A percentile compares a stretch with the other conserved stretches of the same genome.
Conservation (phyloP, 2,329 filamentous ascomycete species). For the Sphaerulina populicola region DNA sequence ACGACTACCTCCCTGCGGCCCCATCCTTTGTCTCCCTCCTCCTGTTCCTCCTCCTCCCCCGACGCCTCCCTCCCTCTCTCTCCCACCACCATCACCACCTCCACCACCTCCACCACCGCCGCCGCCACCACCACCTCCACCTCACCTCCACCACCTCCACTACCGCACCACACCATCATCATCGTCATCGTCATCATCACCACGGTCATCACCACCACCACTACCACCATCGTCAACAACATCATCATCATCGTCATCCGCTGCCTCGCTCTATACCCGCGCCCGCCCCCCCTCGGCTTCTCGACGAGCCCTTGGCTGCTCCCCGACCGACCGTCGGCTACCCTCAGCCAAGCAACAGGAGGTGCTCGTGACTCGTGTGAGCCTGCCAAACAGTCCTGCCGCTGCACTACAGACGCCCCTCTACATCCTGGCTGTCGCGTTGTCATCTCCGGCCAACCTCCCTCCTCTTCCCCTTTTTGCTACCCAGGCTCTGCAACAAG, state of each 20-base stretch:
- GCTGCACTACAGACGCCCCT: not conserved
- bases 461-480: not conserved
- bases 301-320: not conserved
- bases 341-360: not conserved
- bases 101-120: no score
- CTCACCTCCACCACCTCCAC: no score
- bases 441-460: not conserved
- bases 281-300: not conserved
- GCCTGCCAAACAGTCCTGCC: no score
- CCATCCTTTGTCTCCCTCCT: not conserved
- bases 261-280: not conserved
- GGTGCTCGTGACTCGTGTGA: not conserved
- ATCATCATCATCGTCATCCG: not conserved
- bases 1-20: no score
- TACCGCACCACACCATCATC: no score
- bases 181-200: no score
- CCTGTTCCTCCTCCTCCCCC: no score
- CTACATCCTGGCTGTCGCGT: slow-evolving; percentile 1
- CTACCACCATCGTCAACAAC: no score
- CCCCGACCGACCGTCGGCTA: not conserved
- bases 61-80: no score
- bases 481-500: slow-evolving; percentile 7
- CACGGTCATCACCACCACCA: no score
- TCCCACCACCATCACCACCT: no score
- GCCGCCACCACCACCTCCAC: no score